These are phyloP conservation scores for Kluyveromyces sp. DNA, from an alignment of 1,139 yeast genomes.

Conservation along the genomic window DNA sequence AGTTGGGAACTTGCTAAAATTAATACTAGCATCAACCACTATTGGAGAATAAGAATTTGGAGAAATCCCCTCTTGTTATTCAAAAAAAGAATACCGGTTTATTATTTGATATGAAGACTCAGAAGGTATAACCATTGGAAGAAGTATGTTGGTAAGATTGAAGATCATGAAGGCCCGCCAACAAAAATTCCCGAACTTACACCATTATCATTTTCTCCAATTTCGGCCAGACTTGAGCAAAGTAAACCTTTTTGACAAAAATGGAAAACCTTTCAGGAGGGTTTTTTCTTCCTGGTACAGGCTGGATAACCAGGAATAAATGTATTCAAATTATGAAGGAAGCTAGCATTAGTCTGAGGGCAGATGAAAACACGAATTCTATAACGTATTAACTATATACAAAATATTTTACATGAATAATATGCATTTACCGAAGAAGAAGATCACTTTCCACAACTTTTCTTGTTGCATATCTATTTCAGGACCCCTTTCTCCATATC, in stretches of 20 bases:
- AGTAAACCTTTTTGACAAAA: constrained; percentile 10
- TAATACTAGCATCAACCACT: background rate
- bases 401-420: background rate
- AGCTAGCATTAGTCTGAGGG: constrained; percentile 1
- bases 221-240: constrained; percentile 7
- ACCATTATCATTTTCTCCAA: constrained; percentile 2
- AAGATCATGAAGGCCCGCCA: background rate
- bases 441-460: background rate
- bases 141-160: constrained; percentile 6
- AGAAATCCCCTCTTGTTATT: constrained; percentile 2
- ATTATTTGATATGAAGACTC: constrained; percentile 15
- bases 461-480: too few species aligned
- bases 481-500: background rate
- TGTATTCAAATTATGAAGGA: constrained; percentile 9
- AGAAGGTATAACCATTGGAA: constrained; percentile 13
- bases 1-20: background rate
- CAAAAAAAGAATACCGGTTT: constrained; percentile 6
- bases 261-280: constrained; percentile 14
- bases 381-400: constrained; percentile 5
- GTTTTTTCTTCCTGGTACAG: constrained; percentile 13
- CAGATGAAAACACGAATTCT: background rate
- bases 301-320: constrained; percentile 14
- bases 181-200: constrained; percentile 3
- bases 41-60: too few species aligned
- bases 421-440: too few species aligned